Evolutionary conservation across 2,329 filamentous ascomycete genomes (phyloP).

Genomic region (Diplocarpon mali): DNA sequence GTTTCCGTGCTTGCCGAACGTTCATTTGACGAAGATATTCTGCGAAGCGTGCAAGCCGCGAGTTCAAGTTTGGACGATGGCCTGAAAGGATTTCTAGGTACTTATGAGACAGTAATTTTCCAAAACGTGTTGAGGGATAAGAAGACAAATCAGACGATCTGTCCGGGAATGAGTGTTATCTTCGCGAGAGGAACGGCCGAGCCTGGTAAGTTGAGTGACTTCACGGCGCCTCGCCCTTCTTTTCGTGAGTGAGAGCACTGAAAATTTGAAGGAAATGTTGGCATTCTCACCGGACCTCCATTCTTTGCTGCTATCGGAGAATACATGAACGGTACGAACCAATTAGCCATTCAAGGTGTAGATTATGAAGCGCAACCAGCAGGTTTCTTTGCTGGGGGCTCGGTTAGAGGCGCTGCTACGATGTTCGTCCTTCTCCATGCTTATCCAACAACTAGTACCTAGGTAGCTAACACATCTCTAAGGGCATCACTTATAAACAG

Average conservation of each 20-base stretch:
- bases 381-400: constrained; percentile 21
- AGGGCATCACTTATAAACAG: too few species aligned
- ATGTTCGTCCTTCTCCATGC: constrained; percentile 15
- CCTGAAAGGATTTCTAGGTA: too few species aligned
- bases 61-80: too few species aligned
- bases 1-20: too few species aligned
- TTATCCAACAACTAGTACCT: too few species aligned
- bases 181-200: constrained; percentile 39
- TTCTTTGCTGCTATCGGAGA: constrained; percentile 23
- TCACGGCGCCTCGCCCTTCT: too few species aligned
- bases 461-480: too few species aligned
- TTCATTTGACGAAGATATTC: too few species aligned
- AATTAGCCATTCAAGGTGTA: constrained; percentile 24
- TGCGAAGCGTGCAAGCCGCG: too few species aligned
- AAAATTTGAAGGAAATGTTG: constrained; percentile 26
- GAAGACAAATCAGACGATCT: constrained; percentile 11
- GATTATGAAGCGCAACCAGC: constrained; percentile 25
- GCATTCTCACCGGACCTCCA: constrained; percentile 26
- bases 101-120: constrained; percentile 4
- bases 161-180: constrained; percentile 29
- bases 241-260: too few species aligned
- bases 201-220: constrained; percentile 26
- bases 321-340: constrained; percentile 10
- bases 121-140: constrained; percentile 12
- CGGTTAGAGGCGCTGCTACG: constrained; percentile 16